These are phyloP conservation scores for Spiromastix sp. DNA, from an alignment of 2,329 filamentous ascomycete genomes.

Conservation along the genomic window DNA sequence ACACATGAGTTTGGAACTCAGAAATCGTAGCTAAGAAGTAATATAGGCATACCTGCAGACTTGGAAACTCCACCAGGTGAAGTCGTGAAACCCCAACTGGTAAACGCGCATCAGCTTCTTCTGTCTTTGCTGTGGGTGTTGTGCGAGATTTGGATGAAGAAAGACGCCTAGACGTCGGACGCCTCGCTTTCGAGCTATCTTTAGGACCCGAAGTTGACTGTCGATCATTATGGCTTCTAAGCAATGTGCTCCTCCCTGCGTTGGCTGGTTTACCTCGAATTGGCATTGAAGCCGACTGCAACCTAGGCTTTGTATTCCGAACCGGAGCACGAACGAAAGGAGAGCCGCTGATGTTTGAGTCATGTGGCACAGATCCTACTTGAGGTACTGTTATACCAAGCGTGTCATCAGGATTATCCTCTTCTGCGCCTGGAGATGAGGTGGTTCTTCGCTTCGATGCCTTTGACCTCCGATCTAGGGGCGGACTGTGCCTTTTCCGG, in stretches of 20 bases:
- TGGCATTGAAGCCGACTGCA: constrained; percentile 3
- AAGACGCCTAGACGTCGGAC: constrained; percentile 8
- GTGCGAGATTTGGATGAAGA: constrained; percentile 2
- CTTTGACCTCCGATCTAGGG: constrained; percentile 18
- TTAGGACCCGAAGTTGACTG: constrained; percentile 1
- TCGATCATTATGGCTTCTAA: background rate
- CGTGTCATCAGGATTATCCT: constrained; percentile 14
- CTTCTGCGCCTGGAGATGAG: constrained; percentile 17
- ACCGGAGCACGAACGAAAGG: constrained; percentile 38
- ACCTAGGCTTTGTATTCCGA: constrained; percentile 11
- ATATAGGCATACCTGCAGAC: constrained; percentile 38
- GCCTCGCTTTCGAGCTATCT: background rate
- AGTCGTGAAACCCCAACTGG: constrained; percentile 83
- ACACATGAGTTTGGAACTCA: constrained; percentile 8
- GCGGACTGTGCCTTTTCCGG: constrained; percentile 25
- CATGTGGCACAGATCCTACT: constrained; percentile 18
- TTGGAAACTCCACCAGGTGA: constrained; percentile 76
- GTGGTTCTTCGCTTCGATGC: constrained; percentile 19
- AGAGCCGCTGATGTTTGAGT: constrained; percentile 36
- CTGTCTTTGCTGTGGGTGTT: constrained; percentile 14
- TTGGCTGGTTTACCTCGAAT: background rate
- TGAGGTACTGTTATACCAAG: constrained; percentile 15
- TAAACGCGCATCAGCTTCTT: constrained; percentile 45
- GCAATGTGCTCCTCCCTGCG: constrained; percentile 2
- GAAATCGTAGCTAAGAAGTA: constrained; percentile 1